phyloP scores from a whole-genome alignment of 2,329 filamentous ascomycete genomes.

The Ascomycota sp. region DNA sequence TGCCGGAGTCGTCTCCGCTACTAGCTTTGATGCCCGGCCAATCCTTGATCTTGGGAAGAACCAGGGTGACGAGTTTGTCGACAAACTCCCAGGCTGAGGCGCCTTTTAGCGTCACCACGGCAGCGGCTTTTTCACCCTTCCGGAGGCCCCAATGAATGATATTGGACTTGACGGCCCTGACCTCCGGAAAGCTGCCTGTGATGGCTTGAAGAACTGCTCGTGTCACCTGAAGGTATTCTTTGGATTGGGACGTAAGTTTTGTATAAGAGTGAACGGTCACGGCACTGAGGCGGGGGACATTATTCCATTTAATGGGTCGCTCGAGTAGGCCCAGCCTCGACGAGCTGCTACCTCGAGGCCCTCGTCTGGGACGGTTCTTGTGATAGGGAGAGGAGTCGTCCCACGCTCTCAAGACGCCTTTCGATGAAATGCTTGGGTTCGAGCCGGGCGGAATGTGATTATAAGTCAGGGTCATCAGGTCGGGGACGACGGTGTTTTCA shows the following conservation, averaged over 20 bases:
- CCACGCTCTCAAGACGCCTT: slow-evolving; percentile 63
- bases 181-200: slow-evolving; percentile 50
- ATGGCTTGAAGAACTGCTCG: slow-evolving; percentile 74
- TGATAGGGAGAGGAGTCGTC: slow-evolving; percentile 84
- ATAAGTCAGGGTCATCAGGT: slow-evolving; percentile 79
- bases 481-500: slow-evolving; percentile 64
- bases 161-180: slow-evolving; percentile 49
- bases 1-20: slow-evolving; percentile 74
- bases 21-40: slow-evolving; percentile 48
- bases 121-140: slow-evolving; percentile 49
- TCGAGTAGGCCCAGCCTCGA: slow-evolving; percentile 53
- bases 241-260: slow-evolving; percentile 49
- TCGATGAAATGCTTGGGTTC: slow-evolving; percentile 19
- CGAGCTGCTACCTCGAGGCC: slow-evolving; percentile 50
- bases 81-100: slow-evolving; percentile 79
- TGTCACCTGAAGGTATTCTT: slow-evolving; percentile 58
- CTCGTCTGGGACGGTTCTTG: slow-evolving; percentile 71
- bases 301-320: slow-evolving; percentile 56
- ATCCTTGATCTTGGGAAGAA: slow-evolving; percentile 90
- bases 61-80: slow-evolving; percentile 73
- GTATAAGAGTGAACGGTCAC: slow-evolving; percentile 64
- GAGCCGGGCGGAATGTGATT: slow-evolving; percentile 67
- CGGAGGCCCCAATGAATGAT: slow-evolving; percentile 59
- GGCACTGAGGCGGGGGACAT: slow-evolving; percentile 62
- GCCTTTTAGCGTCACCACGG: slow-evolving; percentile 58